phyloP scores from a whole-genome alignment of 805 yeast genomes.

The Blastobotrys mokoenaii region DNA sequence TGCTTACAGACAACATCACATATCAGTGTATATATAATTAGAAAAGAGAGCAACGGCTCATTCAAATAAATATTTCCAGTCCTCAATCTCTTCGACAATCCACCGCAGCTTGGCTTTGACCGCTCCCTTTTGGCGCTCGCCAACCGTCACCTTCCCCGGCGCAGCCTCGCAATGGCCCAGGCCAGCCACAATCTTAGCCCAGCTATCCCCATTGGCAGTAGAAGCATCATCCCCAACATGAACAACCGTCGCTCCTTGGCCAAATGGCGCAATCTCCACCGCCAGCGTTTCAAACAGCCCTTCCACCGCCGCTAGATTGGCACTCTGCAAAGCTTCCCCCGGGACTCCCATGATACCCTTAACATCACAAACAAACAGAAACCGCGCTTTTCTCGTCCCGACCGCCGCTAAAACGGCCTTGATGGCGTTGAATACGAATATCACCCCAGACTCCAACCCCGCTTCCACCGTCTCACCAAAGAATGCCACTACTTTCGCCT shows the following conservation, averaged over 20 bases:
- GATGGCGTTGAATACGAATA: no score
- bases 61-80: slow-evolving; percentile 28
- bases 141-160: slow-evolving; percentile 23
- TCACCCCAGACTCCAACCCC: no score
- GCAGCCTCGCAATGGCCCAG: slow-evolving; percentile 23
- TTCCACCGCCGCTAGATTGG: slow-evolving; percentile 27
- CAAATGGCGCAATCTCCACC: slow-evolving; percentile 19
- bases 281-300: slow-evolving; percentile 26
- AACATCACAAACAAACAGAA: no score
- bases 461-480: no score
- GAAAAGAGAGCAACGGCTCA: no score
- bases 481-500: no score
- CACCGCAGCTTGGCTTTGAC: slow-evolving; percentile 25
- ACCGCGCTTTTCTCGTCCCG: no score
- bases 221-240: not conserved
- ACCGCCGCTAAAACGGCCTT: no score
- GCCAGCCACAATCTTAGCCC: slow-evolving; percentile 16
- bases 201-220: not conserved
- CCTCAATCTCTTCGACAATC: slow-evolving; percentile 29
- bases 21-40: no score
- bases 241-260: slow-evolving; percentile 11
- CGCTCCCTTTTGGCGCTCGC: slow-evolving; percentile 21
- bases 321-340: slow-evolving; percentile 9
- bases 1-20: no score
- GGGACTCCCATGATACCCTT: slow-evolving; percentile 1